Evolutionary conservation across 1,284 basidiomycete species (phyloP), one percentile per base, ranked within the genome.

Genomic region (Phlebopus sp.): DNA sequence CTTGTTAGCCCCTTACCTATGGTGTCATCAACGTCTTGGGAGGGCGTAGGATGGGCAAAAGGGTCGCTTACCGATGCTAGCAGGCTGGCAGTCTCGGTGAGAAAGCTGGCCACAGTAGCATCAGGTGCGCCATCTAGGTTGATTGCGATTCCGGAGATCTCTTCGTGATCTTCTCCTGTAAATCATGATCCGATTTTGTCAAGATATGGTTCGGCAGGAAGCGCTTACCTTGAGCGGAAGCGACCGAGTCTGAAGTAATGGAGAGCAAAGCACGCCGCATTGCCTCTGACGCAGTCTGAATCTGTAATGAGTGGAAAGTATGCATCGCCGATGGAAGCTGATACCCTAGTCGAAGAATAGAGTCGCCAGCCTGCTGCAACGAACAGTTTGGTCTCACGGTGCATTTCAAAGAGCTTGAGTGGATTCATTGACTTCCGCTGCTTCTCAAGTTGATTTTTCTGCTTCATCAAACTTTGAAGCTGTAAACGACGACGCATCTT

Each of bases 221-320:
- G 10, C 32, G 15, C 58, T 1, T 42, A 60, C 56, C 23, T 23
- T 45, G 13, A 8, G 50, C 47, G 5, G 31, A 19, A 5, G 15
- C 36, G 5, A 57, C 7, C 1, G 56, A 8, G 1, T 17, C 5
- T 4, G 25, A 19, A 4, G 27, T 14, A 0, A 37, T 39, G 1
- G 50, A 60, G 14, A 60, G 4, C 0, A 59, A 0, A 0, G 5
- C 5, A 35, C 51, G 46, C 15, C 42, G 51, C 42, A 54, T 14
- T 8, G 1, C 37, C 1, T 56, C 46, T 10, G 58, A 60, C 1
- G 38, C 48, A 3, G 54, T 45, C 59, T 59, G 1, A 14, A 44
- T 32, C 19, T 14, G 1, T 15, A 13, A 5, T 44, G 15, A 58
- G 45, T 3, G 15, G 13, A 2, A 2, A 14, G 10, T 14, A 29